Percentiles rank a stretch among this genome's conserved stretches.
phyloP scores from a whole-genome alignment of 1,139 yeast species.

The Kodamaea suecica region DNA sequence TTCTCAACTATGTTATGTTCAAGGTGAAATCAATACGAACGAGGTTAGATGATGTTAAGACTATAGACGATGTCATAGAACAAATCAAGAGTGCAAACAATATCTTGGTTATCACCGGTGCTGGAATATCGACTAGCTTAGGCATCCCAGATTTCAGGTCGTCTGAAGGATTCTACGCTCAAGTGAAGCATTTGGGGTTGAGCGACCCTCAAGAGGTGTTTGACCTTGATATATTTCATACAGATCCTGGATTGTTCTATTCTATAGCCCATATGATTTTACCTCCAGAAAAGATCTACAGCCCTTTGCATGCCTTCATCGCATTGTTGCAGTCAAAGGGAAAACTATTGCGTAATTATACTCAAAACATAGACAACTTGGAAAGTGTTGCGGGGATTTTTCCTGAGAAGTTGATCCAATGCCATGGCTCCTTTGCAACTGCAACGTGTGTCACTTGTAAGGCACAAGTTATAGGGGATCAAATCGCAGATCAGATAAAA shows the following conservation, averaged over 20 bases:
- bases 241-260: slow-evolving; percentile 82
- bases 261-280: slow-evolving; percentile 84
- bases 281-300: slow-evolving; percentile 70
- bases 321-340: slow-evolving; percentile 71
- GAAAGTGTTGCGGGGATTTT: slow-evolving; percentile 81
- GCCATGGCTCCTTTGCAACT: slow-evolving; percentile 93
- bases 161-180: slow-evolving; percentile 78
- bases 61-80: slow-evolving; percentile 58
- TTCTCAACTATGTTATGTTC: slow-evolving; percentile 58
- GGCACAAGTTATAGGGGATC: slow-evolving; percentile 63
- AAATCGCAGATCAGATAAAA: slow-evolving; percentile 60
- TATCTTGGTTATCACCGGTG: slow-evolving; percentile 85
- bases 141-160: slow-evolving; percentile 97
- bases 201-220: slow-evolving; percentile 95
- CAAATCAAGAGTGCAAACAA: slow-evolving; percentile 55
- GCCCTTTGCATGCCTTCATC: slow-evolving; percentile 87
- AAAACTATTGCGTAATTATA: slow-evolving; percentile 80
- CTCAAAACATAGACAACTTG: slow-evolving; percentile 91
- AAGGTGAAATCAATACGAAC: slow-evolving; percentile 55
- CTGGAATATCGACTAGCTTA: slow-evolving; percentile 89
- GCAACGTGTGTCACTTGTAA: slow-evolving; percentile 87
- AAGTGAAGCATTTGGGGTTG: slow-evolving; percentile 62
- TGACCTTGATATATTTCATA: slow-evolving; percentile 66
- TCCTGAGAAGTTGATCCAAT: slow-evolving; percentile 73
- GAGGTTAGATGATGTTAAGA: slow-evolving; percentile 49